Conservation (phyloP, 2,329 filamentous ascomycete species). For the Thelonectria discophora region DNA sequence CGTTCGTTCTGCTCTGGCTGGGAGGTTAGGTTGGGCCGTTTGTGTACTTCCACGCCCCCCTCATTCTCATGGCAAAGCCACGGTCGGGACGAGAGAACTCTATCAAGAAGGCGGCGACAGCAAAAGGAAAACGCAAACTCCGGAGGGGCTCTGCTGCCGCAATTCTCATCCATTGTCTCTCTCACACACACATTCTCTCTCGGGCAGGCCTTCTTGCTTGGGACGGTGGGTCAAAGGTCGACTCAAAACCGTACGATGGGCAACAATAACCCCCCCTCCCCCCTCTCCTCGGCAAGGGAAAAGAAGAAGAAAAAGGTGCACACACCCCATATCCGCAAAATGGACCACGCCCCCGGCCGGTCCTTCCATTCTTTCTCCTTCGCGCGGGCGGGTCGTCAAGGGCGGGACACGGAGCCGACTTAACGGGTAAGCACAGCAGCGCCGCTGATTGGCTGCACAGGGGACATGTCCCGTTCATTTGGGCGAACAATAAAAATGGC, state of each 20-base stretch:
- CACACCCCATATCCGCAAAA: too few relatives aligned
- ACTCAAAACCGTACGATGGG: constrained; percentile 28
- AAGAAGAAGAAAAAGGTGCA: not conserved
- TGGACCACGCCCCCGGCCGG: too few relatives aligned
- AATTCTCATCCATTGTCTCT: too few relatives aligned
- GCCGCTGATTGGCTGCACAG: constrained; percentile 13
- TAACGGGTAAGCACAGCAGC: constrained; percentile 13
- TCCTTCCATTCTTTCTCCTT: too few relatives aligned
- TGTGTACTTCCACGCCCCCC: not conserved
- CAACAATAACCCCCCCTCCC: constrained; percentile 1
- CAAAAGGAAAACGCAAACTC: too few relatives aligned
- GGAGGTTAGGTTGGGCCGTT: not conserved
- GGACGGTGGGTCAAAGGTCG: not conserved
- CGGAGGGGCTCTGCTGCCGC: too few relatives aligned
- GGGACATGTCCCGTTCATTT: too few relatives aligned
- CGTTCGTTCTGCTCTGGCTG: constrained; percentile 16
- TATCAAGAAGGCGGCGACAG: too few relatives aligned
- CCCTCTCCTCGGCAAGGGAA: constrained; percentile 20
- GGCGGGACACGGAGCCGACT: constrained; percentile 15
- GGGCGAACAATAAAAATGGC: too few relatives aligned
- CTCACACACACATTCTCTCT: too few relatives aligned
- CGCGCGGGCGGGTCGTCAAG: constrained; percentile 15
- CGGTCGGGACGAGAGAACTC: too few relatives aligned
- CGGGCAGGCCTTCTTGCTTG: not conserved
- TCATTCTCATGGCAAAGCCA: too few relatives aligned